Base-by-base conservation (phyloP, 2,329 filamentous ascomycete species). In the Tolypocladium nubicola region DNA sequence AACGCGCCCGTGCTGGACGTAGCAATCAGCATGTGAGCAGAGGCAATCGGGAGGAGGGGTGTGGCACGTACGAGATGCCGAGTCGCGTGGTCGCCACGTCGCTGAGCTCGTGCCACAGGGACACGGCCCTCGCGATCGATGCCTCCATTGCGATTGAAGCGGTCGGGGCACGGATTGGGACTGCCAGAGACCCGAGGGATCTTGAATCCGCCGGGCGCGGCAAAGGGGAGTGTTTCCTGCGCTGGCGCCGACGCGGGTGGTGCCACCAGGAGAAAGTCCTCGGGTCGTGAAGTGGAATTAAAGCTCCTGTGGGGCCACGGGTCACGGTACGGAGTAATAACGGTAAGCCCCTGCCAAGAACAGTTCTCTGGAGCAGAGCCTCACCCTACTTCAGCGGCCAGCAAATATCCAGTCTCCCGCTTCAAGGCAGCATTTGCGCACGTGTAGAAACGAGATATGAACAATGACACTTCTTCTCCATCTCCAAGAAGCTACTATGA, bases 391-490 rank as follows among this genome's bases (percentile, higher is more conserved):
- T 11, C 3, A 33, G 11, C 45, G 26, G 9, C 45, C 26, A 11
- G n/a, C 45, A 30, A 16, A 21, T 3, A n/a, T 1, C 21, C 16
- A 21, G 9, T n/a, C 45, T n/a, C 16, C 45, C 1, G 33, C 45
- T 2, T 1, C 23, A 19, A 14, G 10, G 3, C 7, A 33, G 16
- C 4, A 13, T 14, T 47, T 4, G 23, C 19, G 8, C 14, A 47
- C 23, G 7, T 30, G 10, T 30, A 47, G 6, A 9, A 38, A 23
- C 41, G 45, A 11, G 14, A 33, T 4, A 23, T 55, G 40, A 38
- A 33, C 19, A 14, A 66, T 66, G 59, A 63, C 61, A 59, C 58
- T 59, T 53, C 26, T 37, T 53, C 41, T 21, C 13, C 13, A n/a
- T 55, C 38, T 57, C 58, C 58, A 57, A 41, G n/a, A 52, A 52